Evolutionary conservation across 1,139 yeast genomes (phyloP), one percentile per base, ranked within the genome.

Genomic region (Keqinozyma sinolaborantium): DNA sequence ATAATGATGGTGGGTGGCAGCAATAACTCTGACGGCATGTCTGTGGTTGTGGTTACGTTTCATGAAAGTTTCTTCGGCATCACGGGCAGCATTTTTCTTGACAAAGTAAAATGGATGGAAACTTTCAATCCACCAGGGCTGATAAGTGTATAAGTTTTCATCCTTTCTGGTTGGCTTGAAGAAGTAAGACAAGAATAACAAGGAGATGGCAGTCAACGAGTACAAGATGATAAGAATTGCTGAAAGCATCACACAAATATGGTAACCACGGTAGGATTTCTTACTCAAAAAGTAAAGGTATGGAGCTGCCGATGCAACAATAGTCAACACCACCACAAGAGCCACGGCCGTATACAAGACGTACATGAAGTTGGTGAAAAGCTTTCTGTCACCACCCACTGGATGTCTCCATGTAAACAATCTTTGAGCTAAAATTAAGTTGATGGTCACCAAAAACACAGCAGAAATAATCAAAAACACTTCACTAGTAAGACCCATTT

Each of bases 41-140:
- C 72, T 51, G 42, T 65, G 72, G 42, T 64, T 62, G 35, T 59
- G 64, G 45, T 63, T 63, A 48, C 72, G 53, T 42, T 60, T 65
- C 70, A 64, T 61, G 33, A 66, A 66, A 1, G 68, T 50, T 31
- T 56, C 63, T 40, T 60, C 72, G 3, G 72, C 72, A 24, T 58
- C 54, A 38, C 53, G 53, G 3, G 66, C 63, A 5, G 72, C 73
- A 30, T 54, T 51, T 26, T 55, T 55, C 40, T 53, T 48, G 15
- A 65, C 72, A 45, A 63, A 67, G 42, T 67, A 66, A 29, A 62
- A 58, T n/a, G 71, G 67, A 25, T 54, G 46, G 44, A 67, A 67
- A 12, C 64, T 56, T 44, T 65, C 70, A 39, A 67, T 57, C 73
- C 73, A 67, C 73, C 73, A 66, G 19, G 73, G 71, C 41, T 67